phyloP scores from a whole-genome alignment of 148 eudicot species.

The Polygonum maritimum region DNA sequence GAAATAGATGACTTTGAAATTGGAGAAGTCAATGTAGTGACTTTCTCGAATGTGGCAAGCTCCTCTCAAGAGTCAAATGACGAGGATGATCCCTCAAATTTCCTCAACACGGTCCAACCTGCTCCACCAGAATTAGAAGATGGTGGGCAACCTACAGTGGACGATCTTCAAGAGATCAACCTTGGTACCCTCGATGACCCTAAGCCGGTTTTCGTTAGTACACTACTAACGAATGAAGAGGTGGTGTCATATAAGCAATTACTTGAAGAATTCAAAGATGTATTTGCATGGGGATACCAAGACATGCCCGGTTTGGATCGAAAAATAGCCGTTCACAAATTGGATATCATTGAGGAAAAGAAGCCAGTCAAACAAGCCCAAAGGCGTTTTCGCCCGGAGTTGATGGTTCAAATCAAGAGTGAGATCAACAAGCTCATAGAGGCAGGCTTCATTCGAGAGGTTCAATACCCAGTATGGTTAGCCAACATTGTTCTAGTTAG shows the following conservation, averaged over 20 bases:
- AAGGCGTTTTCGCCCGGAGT: not conserved
- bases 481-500: not conserved
- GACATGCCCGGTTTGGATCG: not conserved
- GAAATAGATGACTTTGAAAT: too few species aligned
- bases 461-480: not conserved
- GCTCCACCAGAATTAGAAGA: not conserved
- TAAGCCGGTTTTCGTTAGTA: not conserved
- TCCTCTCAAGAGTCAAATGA: not conserved
- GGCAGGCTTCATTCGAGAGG: not conserved
- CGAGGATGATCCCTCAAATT: not conserved
- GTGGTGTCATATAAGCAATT: not conserved
- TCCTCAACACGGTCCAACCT: not conserved
- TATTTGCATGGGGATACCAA: not conserved
- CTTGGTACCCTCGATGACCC: too few species aligned
- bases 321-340: not conserved
- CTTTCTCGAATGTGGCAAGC: not conserved
- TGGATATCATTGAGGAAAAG: not conserved
- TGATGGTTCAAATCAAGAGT: not conserved
- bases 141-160: not conserved
- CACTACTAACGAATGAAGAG: not conserved
- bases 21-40: not conserved
- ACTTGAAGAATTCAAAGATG: slow-evolving; percentile 14
- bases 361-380: not conserved
- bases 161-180: not conserved
- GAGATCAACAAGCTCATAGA: not conserved